These are phyloP conservation scores for Pilobolus umbonatus DNA, from an alignment of 192 early-diverging fungal species.

Conservation along the genomic window DNA sequence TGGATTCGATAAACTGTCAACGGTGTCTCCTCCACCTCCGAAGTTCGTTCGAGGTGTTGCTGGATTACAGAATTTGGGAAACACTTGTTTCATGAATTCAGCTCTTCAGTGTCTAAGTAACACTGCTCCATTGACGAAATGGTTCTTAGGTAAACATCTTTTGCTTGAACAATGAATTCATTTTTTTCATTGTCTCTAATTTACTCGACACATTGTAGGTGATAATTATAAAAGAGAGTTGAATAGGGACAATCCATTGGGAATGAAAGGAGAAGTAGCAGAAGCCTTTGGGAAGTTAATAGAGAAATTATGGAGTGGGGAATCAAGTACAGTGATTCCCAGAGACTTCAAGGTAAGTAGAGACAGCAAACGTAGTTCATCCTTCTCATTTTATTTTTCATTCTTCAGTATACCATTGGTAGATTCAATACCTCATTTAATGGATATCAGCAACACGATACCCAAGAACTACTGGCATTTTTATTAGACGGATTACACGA, in stretches of 20 bases:
- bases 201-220: not conserved
- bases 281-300: slow-evolving; percentile 62
- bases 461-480: slow-evolving; percentile 78
- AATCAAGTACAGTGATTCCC: slow-evolving; percentile 55
- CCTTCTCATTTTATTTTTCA: not conserved
- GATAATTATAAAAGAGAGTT: slow-evolving; percentile 54
- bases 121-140: slow-evolving; percentile 59
- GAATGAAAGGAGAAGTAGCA: slow-evolving; percentile 70
- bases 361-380: not conserved
- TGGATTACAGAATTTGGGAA: slow-evolving; percentile 81
- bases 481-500: slow-evolving; percentile 85
- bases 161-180: not conserved
- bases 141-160: slow-evolving; percentile 45
- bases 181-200: not conserved
- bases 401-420: slow-evolving; percentile 38
- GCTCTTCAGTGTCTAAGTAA: slow-evolving; percentile 87
- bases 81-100: slow-evolving; percentile 92
- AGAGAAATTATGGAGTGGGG: slow-evolving; percentile 59
- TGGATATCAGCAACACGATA: slow-evolving; percentile 82
- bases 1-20: slow-evolving; percentile 10
- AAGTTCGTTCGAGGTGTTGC: slow-evolving; percentile 40
- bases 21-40: not conserved
- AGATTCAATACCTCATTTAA: slow-evolving; percentile 53
- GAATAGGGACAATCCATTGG: slow-evolving; percentile 68
- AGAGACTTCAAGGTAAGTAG: slow-evolving; percentile 65